phyloP scores from a whole-genome alignment of 495 filamentous ascomycete genomes.

The Acidomyces sp. region DNA sequence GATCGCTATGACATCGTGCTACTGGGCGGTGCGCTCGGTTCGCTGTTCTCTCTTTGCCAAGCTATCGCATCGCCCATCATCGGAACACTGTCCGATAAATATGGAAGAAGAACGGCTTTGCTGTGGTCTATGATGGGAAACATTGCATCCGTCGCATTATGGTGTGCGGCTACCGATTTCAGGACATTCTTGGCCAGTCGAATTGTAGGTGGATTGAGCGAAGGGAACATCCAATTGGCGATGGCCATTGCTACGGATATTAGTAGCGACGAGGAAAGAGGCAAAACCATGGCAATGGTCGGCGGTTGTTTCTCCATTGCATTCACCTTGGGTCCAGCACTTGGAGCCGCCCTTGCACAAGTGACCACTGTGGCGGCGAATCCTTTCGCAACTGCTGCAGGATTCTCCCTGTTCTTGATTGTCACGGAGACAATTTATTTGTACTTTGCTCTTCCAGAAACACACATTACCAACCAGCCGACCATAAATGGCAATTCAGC shows the following conservation, averaged over 20 bases:
- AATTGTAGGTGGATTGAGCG: slow-evolving; percentile 82
- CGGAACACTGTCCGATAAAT: slow-evolving; percentile 71
- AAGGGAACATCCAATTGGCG: slow-evolving; percentile 93
- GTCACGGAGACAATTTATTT: slow-evolving; percentile 76
- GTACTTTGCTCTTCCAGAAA: slow-evolving; percentile 82
- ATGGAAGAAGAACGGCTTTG: slow-evolving; percentile 79
- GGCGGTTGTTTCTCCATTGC: slow-evolving; percentile 94
- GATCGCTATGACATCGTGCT: slow-evolving; percentile 95
- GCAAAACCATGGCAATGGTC: slow-evolving; percentile 87
- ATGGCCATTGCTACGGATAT: slow-evolving; percentile 96
- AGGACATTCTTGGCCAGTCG: slow-evolving; percentile 86
- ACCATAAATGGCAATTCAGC: slow-evolving; percentile 21
- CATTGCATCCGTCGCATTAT: slow-evolving; percentile 79
- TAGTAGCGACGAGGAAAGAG: slow-evolving; percentile 64
- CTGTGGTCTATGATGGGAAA: slow-evolving; percentile 93
- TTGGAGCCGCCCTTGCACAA: slow-evolving; percentile 71
- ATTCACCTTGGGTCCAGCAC: slow-evolving; percentile 86
- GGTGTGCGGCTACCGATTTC: slow-evolving; percentile 87
- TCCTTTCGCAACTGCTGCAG: slow-evolving; percentile 82
- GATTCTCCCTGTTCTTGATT: slow-evolving; percentile 69
- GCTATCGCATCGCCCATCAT: slow-evolving; percentile 88
- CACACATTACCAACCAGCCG: slow-evolving; percentile 41
- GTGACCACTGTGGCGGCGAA: slow-evolving; percentile 69
- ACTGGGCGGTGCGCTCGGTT: slow-evolving; percentile 85
- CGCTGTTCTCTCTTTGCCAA: slow-evolving; percentile 85